Percentiles rank a stretch among this genome's conserved stretches.
Conservation (phyloP, 306 rosid genomes). For the Medicago ruthenica region DNA sequence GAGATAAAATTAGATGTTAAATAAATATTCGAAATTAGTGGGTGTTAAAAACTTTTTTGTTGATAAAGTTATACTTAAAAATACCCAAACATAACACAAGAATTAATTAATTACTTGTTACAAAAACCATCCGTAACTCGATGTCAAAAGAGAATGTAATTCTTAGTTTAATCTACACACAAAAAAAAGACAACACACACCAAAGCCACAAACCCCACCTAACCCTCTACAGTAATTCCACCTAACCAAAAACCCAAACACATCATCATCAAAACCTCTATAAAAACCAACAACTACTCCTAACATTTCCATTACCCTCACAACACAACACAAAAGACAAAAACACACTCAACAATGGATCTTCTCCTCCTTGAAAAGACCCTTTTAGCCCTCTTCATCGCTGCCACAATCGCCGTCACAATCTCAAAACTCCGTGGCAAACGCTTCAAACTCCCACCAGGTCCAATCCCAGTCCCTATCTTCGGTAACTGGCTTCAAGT, state of each 20-base stretch:
- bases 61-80: too few species aligned
- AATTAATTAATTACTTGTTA: too few species aligned
- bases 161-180: too few species aligned
- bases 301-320: background rate
- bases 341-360: slow-evolving; percentile 55
- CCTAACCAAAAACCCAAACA: slow-evolving; percentile 17
- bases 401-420: slow-evolving; percentile 54
- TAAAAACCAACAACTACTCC: slow-evolving; percentile 1
- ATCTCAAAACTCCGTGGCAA: slow-evolving; percentile 74
- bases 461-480: slow-evolving; percentile 75
- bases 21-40: too few species aligned
- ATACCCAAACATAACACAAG: too few species aligned
- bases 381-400: slow-evolving; percentile 65
- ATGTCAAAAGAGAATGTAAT: too few species aligned
- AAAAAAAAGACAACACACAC: background rate
- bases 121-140: too few species aligned
- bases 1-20: too few species aligned
- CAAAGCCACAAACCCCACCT: slow-evolving; percentile 40
- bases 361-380: slow-evolving; percentile 84
- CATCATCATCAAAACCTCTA: background rate
- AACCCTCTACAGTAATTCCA: slow-evolving; percentile 9
- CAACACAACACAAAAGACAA: background rate
- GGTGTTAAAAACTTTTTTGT: too few species aligned
- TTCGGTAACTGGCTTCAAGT: slow-evolving; percentile 97
- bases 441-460: slow-evolving; percentile 87